These are phyloP conservation scores for Lagenidium giganteum DNA, from an alignment of 352 stramenopile species.

Conservation along the genomic window DNA sequence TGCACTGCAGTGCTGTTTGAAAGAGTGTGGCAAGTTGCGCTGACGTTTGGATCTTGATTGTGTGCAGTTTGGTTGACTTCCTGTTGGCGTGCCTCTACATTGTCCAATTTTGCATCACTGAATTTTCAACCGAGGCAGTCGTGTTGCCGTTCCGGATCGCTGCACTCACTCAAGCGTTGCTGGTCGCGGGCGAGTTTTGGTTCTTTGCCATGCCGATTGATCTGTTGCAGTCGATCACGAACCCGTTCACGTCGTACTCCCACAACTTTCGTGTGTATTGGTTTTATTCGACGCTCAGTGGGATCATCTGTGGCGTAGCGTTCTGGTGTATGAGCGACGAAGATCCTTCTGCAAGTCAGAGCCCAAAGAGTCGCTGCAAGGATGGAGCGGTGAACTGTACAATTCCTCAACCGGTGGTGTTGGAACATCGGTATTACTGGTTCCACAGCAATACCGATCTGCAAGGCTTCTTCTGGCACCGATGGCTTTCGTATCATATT, in stretches of 20 bases:
- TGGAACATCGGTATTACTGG: conserved; percentile 62
- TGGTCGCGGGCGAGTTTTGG: conserved; percentile 83
- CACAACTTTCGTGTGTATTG: conserved; percentile 82
- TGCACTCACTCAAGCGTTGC: conserved; percentile 64
- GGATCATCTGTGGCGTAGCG: conserved; percentile 54
- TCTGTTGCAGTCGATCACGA: conserved; percentile 86
- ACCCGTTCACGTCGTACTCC: conserved; percentile 85
- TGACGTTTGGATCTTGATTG: too few species aligned
- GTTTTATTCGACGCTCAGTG: conserved; percentile 77
- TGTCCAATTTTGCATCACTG: conserved; percentile 66
- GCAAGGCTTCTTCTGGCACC: conserved; percentile 74
- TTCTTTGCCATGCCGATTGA: conserved; percentile 88
- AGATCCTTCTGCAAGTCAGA: conserved; percentile 1
- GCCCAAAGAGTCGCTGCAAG: conserved; percentile 8
- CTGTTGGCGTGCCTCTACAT: conserved; percentile 68
- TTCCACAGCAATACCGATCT: conserved; percentile 81
- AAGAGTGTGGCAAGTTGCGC: too few species aligned
- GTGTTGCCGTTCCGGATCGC: conserved; percentile 56
- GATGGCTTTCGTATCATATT: conserved; percentile 79
- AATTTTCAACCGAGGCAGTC: conserved; percentile 41
- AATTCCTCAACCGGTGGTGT: too few species aligned
- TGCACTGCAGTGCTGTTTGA: too few species aligned
- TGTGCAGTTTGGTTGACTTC: conserved; percentile 64
- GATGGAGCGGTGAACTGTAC: conserved; percentile 16
- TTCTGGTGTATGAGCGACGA: conserved; percentile 53